Conservation (phyloP, 2,329 filamentous ascomycete genomes). For the Didymella exigua region DNA sequence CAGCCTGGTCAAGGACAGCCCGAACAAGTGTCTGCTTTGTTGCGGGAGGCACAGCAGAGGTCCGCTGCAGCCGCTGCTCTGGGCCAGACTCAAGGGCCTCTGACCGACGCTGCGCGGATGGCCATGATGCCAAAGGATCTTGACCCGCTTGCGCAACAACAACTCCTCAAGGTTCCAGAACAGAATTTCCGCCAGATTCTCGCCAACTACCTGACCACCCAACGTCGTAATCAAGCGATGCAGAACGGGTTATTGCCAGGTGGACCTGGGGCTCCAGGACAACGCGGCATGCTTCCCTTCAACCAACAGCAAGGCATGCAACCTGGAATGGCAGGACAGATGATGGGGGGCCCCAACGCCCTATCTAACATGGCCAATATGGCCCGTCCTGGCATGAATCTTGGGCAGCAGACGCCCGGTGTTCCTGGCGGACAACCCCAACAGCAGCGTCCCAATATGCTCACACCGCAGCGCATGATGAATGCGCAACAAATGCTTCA, state of each 20-base stretch:
- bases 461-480: slow-evolving; percentile 37
- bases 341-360: slow-evolving; percentile 35
- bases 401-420: slow-evolving; percentile 37
- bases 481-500: slow-evolving; percentile 36
- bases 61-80: slow-evolving; percentile 39
- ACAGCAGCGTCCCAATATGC: slow-evolving; percentile 30
- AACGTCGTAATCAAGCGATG: slow-evolving; percentile 31
- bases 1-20: slow-evolving; percentile 38
- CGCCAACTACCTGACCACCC: slow-evolving; percentile 30
- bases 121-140: slow-evolving; percentile 41
- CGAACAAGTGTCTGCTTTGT: slow-evolving; percentile 34
- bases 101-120: slow-evolving; percentile 43
- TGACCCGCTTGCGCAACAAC: slow-evolving; percentile 36
- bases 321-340: slow-evolving; percentile 32
- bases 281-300: slow-evolving; percentile 38
- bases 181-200: slow-evolving; percentile 40
- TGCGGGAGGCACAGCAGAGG: slow-evolving; percentile 46
- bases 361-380: slow-evolving; percentile 36
- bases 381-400: slow-evolving; percentile 34
- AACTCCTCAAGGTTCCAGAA: slow-evolving; percentile 45
- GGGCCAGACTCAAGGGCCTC: slow-evolving; percentile 32
- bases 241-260: slow-evolving; percentile 30
- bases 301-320: slow-evolving; percentile 34
- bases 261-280: slow-evolving; percentile 28
- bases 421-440: slow-evolving; percentile 31